A percentile compares a stretch with the other conserved stretches of the same genome.
Evolutionary conservation across 1,284 basidiomycete genomes (phyloP).

Genomic region (Tylopilus sp.): DNA sequence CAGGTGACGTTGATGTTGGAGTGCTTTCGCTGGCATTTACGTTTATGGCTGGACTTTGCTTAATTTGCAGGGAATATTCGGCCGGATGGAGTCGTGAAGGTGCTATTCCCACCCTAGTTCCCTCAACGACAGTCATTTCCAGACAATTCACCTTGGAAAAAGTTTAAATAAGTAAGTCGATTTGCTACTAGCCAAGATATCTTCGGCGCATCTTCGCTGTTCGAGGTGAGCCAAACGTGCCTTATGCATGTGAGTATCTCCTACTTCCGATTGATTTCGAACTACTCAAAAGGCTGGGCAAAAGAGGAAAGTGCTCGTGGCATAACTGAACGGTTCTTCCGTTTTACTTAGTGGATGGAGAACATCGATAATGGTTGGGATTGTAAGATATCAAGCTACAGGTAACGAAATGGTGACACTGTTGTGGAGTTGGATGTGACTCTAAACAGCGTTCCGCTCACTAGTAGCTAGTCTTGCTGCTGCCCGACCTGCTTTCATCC

Average conservation of each 20-base stretch:
- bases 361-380: not conserved
- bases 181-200: constrained; percentile 32
- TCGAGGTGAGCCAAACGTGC: constrained; percentile 21
- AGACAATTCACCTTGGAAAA: too few species aligned
- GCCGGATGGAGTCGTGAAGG: too few species aligned
- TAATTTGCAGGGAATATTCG: too few species aligned
- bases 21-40: too few species aligned
- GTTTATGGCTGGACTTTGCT: too few species aligned
- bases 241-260: constrained; percentile 31
- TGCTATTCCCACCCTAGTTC: constrained; percentile 54
- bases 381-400: constrained; percentile 4
- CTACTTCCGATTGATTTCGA: not conserved
- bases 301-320: constrained; percentile 25
- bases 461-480: constrained; percentile 36
- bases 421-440: too few species aligned
- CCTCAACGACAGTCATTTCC: constrained; percentile 54
- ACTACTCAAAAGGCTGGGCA: constrained; percentile 13
- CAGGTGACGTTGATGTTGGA: too few species aligned
- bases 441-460: not conserved
- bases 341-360: constrained; percentile 1
- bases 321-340: constrained; percentile 20
- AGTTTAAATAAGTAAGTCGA: constrained; percentile 34
- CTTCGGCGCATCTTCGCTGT: constrained; percentile 35
- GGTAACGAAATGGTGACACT: not conserved
- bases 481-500: constrained; percentile 53